Percentiles rank a stretch among this genome's conserved stretches.
phyloP scores from a whole-genome alignment of 2,329 filamentous ascomycete genomes.

The Westerdykella ornata region DNA sequence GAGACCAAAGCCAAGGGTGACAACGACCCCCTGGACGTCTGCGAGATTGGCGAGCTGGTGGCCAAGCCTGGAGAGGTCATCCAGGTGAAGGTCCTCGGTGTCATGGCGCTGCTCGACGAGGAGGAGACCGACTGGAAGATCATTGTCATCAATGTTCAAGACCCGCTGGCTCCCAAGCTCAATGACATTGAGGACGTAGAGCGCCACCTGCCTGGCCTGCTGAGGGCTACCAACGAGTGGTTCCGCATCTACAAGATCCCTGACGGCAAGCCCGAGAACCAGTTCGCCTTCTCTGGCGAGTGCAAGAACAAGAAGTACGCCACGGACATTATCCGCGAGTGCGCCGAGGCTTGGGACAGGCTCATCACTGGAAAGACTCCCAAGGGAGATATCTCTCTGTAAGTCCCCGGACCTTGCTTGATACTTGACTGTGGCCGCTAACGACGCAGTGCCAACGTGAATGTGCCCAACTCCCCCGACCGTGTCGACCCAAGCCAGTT shows the following conservation, averaged over 20 bases:
- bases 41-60: slow-evolving; percentile 98
- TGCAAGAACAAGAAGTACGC: slow-evolving; percentile 99
- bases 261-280: slow-evolving; percentile 99
- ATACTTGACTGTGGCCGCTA: slow-evolving; percentile 19
- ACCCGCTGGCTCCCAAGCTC: slow-evolving; percentile 91
- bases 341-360: slow-evolving; percentile 93
- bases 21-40: slow-evolving; percentile 98
- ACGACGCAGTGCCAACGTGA: slow-evolving; percentile 66
- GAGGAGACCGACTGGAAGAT: slow-evolving; percentile 99
- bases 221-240: slow-evolving; percentile 99
- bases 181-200: slow-evolving; percentile 99
- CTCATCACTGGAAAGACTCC: slow-evolving; percentile 85
- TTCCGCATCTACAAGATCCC: slow-evolving; percentile 99
- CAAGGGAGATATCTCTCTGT: slow-evolving; percentile 73
- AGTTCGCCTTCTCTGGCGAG: slow-evolving; percentile 99
- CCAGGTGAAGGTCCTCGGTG: slow-evolving; percentile 99
- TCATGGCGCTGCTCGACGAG: slow-evolving; percentile 98
- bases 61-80: slow-evolving; percentile 95
- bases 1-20: slow-evolving; percentile 99
- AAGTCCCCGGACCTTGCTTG: slow-evolving; percentile 41
- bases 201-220: slow-evolving; percentile 90
- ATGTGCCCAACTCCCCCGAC: slow-evolving; percentile 65
- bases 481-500: slow-evolving; percentile 64
- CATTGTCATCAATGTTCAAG: slow-evolving; percentile 98
- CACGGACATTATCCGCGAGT: slow-evolving; percentile 91